Evolutionary conservation across 2,329 filamentous ascomycete species (phyloP).

Genomic region (Tolypocladium endophyticum): DNA sequence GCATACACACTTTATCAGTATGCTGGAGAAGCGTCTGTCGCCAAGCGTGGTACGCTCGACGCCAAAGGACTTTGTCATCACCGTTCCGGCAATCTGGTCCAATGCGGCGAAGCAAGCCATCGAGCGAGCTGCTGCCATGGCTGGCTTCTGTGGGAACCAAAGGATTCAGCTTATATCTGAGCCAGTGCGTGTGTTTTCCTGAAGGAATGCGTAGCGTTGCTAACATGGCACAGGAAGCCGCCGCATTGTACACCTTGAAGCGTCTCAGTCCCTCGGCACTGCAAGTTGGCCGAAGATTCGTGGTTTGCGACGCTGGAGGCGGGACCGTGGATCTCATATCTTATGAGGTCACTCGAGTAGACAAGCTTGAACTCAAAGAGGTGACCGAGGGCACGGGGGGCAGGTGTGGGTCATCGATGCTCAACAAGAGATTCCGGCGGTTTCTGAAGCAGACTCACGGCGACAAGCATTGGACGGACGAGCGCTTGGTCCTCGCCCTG

Average conservation of each 20-base stretch:
- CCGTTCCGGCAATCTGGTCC: conserved; percentile 49
- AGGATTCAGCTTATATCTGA: conserved; percentile 38
- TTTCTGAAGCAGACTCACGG: conserved; percentile 32
- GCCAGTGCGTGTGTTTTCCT: conserved; percentile 20
- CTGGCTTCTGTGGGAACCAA: conserved; percentile 27
- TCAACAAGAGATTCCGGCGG: conserved; percentile 36
- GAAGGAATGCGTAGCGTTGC: neutral
- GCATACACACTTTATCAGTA: conserved; percentile 35
- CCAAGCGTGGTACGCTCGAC: conserved; percentile 29
- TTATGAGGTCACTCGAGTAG: conserved; percentile 33
- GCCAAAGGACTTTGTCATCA: conserved; percentile 42
- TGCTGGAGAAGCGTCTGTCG: conserved; percentile 31
- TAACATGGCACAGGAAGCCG: conserved; percentile 29
- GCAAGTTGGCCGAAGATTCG: conserved; percentile 34
- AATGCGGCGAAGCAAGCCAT: conserved; percentile 42
- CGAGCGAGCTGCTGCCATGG: conserved; percentile 25
- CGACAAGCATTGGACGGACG: conserved; percentile 30
- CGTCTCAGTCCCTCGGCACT: conserved; percentile 29
- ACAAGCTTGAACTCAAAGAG: conserved; percentile 35
- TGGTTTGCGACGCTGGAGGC: conserved; percentile 44
- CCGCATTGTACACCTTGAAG: conserved; percentile 37
- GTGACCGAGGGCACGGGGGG: conserved; percentile 37
- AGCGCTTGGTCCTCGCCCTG: conserved; percentile 27
- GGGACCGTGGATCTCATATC: conserved; percentile 45
- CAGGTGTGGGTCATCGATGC: conserved; percentile 37